Percentiles rank a stretch among this genome's conserved stretches.
Evolutionary conservation across 2,329 filamentous ascomycete species (phyloP).

Genomic region (Fusarium hainanense): DNA sequence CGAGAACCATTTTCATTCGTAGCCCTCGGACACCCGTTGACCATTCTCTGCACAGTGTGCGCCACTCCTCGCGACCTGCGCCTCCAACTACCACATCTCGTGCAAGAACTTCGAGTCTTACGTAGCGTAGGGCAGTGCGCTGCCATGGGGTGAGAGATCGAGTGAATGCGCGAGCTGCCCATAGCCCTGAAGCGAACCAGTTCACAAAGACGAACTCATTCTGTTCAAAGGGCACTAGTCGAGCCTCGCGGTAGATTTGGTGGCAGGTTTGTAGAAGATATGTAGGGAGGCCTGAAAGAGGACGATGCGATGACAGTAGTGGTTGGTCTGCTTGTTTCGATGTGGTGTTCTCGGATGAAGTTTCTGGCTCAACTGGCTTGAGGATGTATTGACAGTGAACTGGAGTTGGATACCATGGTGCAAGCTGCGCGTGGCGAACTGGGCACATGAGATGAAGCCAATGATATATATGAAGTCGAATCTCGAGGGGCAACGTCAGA

Average conservation of each 20-base stretch:
- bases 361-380: slow-evolving; percentile 21
- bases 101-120: slow-evolving; percentile 55
- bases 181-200: slow-evolving; percentile 59
- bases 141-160: slow-evolving; percentile 56
- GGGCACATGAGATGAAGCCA: slow-evolving; percentile 55
- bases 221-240: slow-evolving; percentile 53
- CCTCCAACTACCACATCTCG: slow-evolving; percentile 50
- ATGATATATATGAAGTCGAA: slow-evolving; percentile 60
- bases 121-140: slow-evolving; percentile 53
- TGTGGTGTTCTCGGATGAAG: not conserved
- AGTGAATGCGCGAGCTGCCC: slow-evolving; percentile 54
- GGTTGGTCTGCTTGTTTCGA: not conserved
- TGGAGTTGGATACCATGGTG: slow-evolving; percentile 54
- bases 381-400: slow-evolving; percentile 49
- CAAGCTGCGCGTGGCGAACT: slow-evolving; percentile 53
- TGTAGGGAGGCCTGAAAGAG: slow-evolving; percentile 55
- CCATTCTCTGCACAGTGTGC: slow-evolving; percentile 52
- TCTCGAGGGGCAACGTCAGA: slow-evolving; percentile 56
- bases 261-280: slow-evolving; percentile 53
- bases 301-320: slow-evolving; percentile 51
- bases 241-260: slow-evolving; percentile 58
- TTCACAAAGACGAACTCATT: slow-evolving; percentile 62
- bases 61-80: slow-evolving; percentile 50
- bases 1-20: slow-evolving; percentile 53
- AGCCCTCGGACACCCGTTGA: slow-evolving; percentile 52